phyloP scores from a whole-genome alignment of 805 yeast genomes.

The Starmera amethionina region DNA sequence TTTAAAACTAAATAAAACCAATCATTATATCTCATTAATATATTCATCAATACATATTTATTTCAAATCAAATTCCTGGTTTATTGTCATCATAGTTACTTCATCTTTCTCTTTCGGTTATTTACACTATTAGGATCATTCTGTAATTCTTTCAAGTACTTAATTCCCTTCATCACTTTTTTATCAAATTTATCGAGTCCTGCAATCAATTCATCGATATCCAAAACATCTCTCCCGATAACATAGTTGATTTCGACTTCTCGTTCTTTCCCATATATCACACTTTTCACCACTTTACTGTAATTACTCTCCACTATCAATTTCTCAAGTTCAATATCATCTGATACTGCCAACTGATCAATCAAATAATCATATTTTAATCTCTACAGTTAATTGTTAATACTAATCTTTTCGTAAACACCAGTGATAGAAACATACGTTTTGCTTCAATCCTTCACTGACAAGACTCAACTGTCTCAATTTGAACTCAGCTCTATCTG shows the following conservation, averaged over 20 bases:
- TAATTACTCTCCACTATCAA: slow-evolving; percentile 14
- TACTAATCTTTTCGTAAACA: not conserved
- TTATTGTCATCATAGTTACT: no score
- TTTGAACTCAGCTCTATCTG: slow-evolving; percentile 8
- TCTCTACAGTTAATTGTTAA: not conserved
- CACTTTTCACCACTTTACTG: slow-evolving; percentile 10
- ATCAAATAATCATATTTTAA: slow-evolving; percentile 8
- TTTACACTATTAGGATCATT: no score
- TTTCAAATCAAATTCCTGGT: no score
- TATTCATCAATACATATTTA: no score
- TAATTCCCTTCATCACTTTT: slow-evolving; percentile 7
- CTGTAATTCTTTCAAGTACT: slow-evolving; percentile 2
- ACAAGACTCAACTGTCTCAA: slow-evolving; percentile 13
- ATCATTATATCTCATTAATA: no score
- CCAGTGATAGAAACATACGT: not conserved
- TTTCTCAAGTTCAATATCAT: slow-evolving; percentile 10
- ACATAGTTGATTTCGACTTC: slow-evolving; percentile 10
- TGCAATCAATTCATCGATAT: slow-evolving; percentile 8
- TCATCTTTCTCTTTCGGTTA: no score
- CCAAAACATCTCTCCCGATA: slow-evolving; percentile 16
- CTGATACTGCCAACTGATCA: slow-evolving; percentile 2
- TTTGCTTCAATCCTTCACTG: slow-evolving; percentile 10
- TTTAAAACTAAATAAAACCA: no score
- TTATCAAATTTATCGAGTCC: slow-evolving; percentile 7
- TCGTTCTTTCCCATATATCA: slow-evolving; percentile 10